These are phyloP conservation scores for Cynanchum wilfordii DNA, from an alignment of 257 asterid genomes.

Conservation along the genomic window DNA sequence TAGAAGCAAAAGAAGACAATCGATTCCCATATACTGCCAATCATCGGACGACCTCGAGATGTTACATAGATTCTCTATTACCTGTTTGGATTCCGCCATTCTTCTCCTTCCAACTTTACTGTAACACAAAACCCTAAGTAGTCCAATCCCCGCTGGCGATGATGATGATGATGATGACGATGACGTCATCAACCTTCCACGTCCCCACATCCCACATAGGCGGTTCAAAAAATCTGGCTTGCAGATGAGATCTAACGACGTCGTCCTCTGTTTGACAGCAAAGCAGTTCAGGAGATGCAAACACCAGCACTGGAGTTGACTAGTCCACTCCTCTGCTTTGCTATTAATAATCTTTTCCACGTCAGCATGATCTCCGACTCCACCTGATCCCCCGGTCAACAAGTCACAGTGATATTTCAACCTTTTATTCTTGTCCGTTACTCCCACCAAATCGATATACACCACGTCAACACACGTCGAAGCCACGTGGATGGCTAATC, in stretches of 20 bases:
- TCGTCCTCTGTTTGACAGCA: conserved; percentile 48
- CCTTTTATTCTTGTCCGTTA: conserved; percentile 35
- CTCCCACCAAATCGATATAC: conserved; percentile 48
- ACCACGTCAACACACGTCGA: conserved; percentile 55
- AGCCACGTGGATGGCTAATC: conserved; percentile 47
- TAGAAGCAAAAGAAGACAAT: conserved; percentile 67
- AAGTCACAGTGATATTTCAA: conserved; percentile 46
- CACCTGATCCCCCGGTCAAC: conserved; percentile 62
- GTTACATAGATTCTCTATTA: conserved; percentile 52
- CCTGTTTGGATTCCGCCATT: conserved; percentile 40
- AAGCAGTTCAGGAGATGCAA: conserved; percentile 71
- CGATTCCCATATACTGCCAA: conserved; percentile 84
- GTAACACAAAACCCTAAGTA: conserved; percentile 60
- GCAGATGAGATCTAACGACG: conserved; percentile 50
- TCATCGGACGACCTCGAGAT: conserved; percentile 72
- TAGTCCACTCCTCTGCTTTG: conserved; percentile 89
- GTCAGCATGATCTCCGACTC: conserved; percentile 35
- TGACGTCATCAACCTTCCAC: conserved; percentile 41
- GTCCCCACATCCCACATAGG: conserved; percentile 68
- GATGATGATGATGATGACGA: conserved; percentile 46
- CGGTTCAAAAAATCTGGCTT: conserved; percentile 37
- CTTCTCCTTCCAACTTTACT: conserved; percentile 50
- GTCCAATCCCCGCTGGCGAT: conserved; percentile 66
- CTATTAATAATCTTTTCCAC: conserved; percentile 6
- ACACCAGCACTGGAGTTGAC: conserved; percentile 84